Evolutionary conservation across 768 basidiomycete genomes (phyloP), one percentile per base, ranked within the genome.

Genomic region (Suillus luteus): DNA sequence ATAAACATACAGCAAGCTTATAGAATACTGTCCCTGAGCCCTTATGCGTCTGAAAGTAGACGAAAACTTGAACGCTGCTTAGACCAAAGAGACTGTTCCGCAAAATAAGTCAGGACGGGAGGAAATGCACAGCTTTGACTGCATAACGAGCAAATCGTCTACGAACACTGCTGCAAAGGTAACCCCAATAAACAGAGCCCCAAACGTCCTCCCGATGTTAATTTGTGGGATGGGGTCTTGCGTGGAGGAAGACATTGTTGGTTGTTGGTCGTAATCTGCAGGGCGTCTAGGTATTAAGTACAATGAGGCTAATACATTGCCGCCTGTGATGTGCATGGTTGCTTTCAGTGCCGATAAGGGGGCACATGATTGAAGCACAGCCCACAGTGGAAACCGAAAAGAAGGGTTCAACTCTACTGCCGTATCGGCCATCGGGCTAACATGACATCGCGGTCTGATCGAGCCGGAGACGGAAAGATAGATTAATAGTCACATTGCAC

Each of bases 131-230:
- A 40, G 38, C 2, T 31, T 27, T 58, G 17, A 24, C 22, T 38
- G 37, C 37, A 57, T 57, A 17, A 9, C 15, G 17, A 31, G 27
- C 5, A 2, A 19, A 27, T 10, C 4, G 17, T 41, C 27, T 41
- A 58, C 57, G 15, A 19, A 58, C 57, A 58, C 3, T 19, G 57
- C 57, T 41, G 57, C 57, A 31, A 58, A 11, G 17, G 24, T 27
- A 12, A 27, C 40, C 2, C 57, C 57, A 41, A 58, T 58, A 19
- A 58, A 58, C 41, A 58, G 57, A 8, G 57, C 57, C 40, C 57
- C 57, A 17, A 58, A 41, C 17, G 38, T 58, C 6, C 19, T 58
- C 24, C 24, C 57, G 17, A 58, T 9, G 27, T 41, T 1, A 7
- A 58, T 5, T 2, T 14, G 27, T 19, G 17, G 17, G 5, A 17